Base-by-base conservation (phyloP, 129 eudicot genomes). In the Flaveria ramosissima region DNA sequence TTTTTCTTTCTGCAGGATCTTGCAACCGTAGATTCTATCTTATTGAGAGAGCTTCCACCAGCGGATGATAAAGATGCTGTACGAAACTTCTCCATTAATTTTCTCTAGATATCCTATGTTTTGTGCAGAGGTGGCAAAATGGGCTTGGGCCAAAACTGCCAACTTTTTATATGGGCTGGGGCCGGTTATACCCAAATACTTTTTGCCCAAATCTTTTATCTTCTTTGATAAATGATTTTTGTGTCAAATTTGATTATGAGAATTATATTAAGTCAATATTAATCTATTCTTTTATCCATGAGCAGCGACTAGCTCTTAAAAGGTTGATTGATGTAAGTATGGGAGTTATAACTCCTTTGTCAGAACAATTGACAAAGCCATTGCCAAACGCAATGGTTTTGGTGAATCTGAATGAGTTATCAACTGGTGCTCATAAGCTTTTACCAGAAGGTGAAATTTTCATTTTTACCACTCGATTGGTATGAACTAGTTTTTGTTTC, bases 11-110 rank as follows among this genome's bases (percentile, higher is more conserved):
- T 83, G 45, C 79, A 90, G 98, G 98, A 94, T 85, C 90, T 94
- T 73, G 98, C 98, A 32, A 94, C 98, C 52, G 98, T 94, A 42
- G 98, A 94, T 81, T 91, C 98, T 32, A 89, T 94, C 81, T 84
- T 94, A 73, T 27, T 94, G 72, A 87, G 99, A 59, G 89, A 94
- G 60, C 99, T 94, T 81, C 99, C 99, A 81, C 86, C 98, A 6
- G 81, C 61, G 56, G 93, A 94, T 30, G 98, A 89, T 80, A 82
- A 80, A 77, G 96, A 89, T 77, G 83, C 97, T 80, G 98, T 94
- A 84, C 85, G 92, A 45, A 68, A 61, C 79, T 50, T 59, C 71
- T 53, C 52, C 64, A 50, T 42, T 15, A 23, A 60, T 41, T 27
- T 71, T 78, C 65, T 60, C 62, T 47, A 8, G 2, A n/a, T 46